These are phyloP conservation scores for Ceraceosorus guamensis DNA, from an alignment of 1,284 basidiomycete species.

Conservation along the genomic window DNA sequence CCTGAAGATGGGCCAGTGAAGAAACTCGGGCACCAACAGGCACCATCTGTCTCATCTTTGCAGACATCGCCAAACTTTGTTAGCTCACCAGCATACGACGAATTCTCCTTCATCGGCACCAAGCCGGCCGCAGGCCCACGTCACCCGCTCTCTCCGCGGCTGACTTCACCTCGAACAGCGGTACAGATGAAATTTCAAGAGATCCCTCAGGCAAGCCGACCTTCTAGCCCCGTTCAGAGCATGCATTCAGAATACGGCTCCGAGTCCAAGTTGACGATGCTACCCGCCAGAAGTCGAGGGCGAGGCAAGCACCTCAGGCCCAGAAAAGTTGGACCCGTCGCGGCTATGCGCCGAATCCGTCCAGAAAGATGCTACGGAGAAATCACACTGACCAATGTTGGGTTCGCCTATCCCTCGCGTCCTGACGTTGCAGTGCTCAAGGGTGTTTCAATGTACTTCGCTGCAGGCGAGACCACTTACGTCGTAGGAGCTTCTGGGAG, in stretches of 20 bases:
- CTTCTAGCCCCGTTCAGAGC: background rate
- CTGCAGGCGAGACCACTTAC: constrained; percentile 78
- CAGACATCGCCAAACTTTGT: background rate
- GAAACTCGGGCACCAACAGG: background rate
- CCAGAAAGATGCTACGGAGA: constrained; percentile 57
- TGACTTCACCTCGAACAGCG: constrained; percentile 5
- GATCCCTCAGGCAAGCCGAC: background rate
- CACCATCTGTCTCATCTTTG: background rate
- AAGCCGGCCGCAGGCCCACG: background rate
- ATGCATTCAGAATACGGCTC: too few relatives aligned
- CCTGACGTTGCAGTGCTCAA: constrained; percentile 58
- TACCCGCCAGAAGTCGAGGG: too few relatives aligned
- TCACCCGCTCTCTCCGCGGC: too few relatives aligned
- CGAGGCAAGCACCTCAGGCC: too few relatives aligned
- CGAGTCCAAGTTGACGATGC: too few relatives aligned
- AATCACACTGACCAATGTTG: constrained; percentile 66
- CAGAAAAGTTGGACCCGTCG: background rate
- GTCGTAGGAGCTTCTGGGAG: constrained; percentile 85
- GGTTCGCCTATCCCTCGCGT: constrained; percentile 80
- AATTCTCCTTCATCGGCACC: background rate
- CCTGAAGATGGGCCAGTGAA: background rate
- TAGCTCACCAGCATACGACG: background rate
- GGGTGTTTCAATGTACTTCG: constrained; percentile 64
- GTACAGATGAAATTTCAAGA: constrained; percentile 26
- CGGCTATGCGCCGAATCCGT: constrained; percentile 22